Base-by-base conservation (phyloP, 495 filamentous ascomycete genomes). In the Aspergillus panamensis region DNA sequence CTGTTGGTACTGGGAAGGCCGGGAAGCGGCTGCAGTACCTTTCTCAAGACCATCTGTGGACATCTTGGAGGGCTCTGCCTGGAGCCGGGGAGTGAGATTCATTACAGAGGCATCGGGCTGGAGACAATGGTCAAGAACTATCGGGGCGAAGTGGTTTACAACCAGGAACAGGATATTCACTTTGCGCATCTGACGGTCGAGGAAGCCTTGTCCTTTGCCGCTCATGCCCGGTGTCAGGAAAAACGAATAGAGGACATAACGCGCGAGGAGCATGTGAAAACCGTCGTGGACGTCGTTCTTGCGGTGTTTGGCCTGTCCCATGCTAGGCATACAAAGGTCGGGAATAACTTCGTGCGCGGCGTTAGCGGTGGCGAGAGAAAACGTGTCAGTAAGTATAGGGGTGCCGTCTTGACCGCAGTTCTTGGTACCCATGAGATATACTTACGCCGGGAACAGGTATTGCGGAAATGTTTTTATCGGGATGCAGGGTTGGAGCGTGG, bases 311-410 rank as follows among this genome's bases (percentile, higher is more conserved):
- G 82, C 13, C 74, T 81, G 0, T 76, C 84, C 3, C 74, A 86
- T 14, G 76, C 77, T 19, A 79, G 82, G 55, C 70, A 73, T 59
- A 76, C 73, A 39, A 73, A 73, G 40, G 72, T 76, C 75, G 72
- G 72, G 48, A 69, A 64, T 58, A 64, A 75, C 16, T 73, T 69
- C 48, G 84, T 62, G 76, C 87, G 71, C 58, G 85, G 91, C 58
- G 82, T 95, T n/a, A 89, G 85, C 32, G 91, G 91, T 93, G 44
- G 49, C 45, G 9, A n/a, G n/a, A n/a, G n/a, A n/a, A n/a, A n/a
- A n/a, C n/a, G n/a, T n/a, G n/a, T n/a, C n/a, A n/a, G 62, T 64
- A 12, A 89, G 69, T 61, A 78, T 78, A 31, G 10, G 6, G 4
- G 40, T n/a, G 16, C 40, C 12, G 6, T 43, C 40, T 19, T n/a